A percentile compares a stretch with the other conserved stretches of the same genome.
Evolutionary conservation across 169 alveolate species (phyloP).

Genomic region (Babesia bigemina): DNA sequence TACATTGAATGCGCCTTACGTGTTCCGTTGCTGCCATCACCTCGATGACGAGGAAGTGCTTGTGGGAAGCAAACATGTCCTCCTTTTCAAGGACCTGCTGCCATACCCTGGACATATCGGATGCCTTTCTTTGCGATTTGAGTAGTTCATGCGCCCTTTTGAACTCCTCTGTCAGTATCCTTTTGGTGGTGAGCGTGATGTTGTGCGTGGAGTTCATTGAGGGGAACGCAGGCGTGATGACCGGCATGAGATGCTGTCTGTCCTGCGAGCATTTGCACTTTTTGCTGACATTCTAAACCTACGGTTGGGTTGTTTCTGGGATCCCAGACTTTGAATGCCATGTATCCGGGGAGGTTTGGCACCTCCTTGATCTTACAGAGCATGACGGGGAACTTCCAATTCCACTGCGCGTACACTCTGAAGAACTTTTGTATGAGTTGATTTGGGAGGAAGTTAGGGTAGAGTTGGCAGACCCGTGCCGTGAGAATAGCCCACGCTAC

Average conservation of each 20-base stretch:
- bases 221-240: conserved; percentile 98
- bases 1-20: conserved; percentile 34
- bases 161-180: conserved; percentile 92
- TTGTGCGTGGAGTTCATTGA: conserved; percentile 95
- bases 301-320: conserved; percentile 85
- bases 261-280: conserved; percentile 66
- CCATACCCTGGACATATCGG: conserved; percentile 69
- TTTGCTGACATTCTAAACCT: not conserved
- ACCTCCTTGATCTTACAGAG: conserved; percentile 87
- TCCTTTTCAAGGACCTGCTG: conserved; percentile 74
- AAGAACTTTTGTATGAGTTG: conserved; percentile 93
- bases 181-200: conserved; percentile 91
- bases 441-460: conserved; percentile 92
- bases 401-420: conserved; percentile 87
- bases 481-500: conserved; percentile 98
- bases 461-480: conserved; percentile 95
- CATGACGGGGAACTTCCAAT: conserved; percentile 88
- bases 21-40: conserved; percentile 78
- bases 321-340: conserved; percentile 90
- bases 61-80: conserved; percentile 76
- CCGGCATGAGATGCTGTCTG: conserved; percentile 92
- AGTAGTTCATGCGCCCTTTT: conserved; percentile 75
- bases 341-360: conserved; percentile 83
- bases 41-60: conserved; percentile 81
- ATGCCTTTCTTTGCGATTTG: conserved; percentile 27